Percentiles rank a stretch among this genome's conserved stretches.
phyloP scores from a whole-genome alignment of 2,329 filamentous ascomycete genomes.

The Chaetomium sp. region DNA sequence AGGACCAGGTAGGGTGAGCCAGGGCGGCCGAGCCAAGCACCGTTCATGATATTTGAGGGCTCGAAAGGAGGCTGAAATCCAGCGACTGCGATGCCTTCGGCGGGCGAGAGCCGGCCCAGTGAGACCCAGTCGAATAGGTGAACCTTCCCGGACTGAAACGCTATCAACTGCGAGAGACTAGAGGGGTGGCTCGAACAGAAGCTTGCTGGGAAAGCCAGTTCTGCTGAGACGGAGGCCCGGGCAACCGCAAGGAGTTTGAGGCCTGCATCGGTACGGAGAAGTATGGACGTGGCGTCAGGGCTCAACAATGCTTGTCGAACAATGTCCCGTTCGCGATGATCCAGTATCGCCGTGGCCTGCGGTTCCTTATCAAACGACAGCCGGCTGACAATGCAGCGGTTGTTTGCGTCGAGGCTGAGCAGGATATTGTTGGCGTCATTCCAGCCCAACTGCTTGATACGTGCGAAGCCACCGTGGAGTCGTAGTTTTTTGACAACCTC shows the following conservation, averaged over 20 bases:
- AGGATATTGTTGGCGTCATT: not conserved
- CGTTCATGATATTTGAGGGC: not conserved
- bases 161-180: not conserved
- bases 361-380: not conserved
- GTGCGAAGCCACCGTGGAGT: not conserved
- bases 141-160: not conserved
- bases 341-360: not conserved
- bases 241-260: not conserved
- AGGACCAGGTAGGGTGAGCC: not conserved
- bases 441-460: not conserved
- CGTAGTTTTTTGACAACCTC: not conserved
- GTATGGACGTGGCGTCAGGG: not conserved
- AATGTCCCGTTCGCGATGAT: not conserved
- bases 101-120: not conserved
- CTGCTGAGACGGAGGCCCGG: not conserved
- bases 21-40: not conserved
- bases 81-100: not conserved
- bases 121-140: not conserved
- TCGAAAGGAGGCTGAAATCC: not conserved
- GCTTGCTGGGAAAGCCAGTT: not conserved
- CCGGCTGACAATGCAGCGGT: not conserved
- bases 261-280: not conserved
- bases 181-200: not conserved
- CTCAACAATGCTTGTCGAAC: slow-evolving; percentile 1
- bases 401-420: not conserved